phyloP scores from a whole-genome alignment of 805 yeast genomes.

The Wickerhamomyces mucosus region DNA sequence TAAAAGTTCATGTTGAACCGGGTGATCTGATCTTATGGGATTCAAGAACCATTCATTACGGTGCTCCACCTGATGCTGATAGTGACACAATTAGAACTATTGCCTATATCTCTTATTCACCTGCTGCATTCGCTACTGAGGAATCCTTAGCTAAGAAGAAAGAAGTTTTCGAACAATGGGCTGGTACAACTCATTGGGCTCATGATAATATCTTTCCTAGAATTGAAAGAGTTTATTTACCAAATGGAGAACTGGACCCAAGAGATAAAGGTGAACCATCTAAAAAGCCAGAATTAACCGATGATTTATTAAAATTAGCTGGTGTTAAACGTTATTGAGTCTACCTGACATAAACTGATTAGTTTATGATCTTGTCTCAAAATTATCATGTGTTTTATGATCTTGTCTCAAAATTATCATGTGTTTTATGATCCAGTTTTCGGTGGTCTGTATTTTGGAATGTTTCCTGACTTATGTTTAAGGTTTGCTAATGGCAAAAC shows the following conservation, averaged over 20 bases:
- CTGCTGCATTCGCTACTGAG: constrained; percentile 24
- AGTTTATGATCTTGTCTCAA: too few relatives aligned
- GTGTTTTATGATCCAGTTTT: too few relatives aligned
- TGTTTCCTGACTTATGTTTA: too few relatives aligned
- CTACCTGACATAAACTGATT: too few relatives aligned
- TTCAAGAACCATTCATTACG: constrained; percentile 24
- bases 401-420: too few relatives aligned
- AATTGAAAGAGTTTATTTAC: constrained; percentile 6
- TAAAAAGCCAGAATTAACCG: constrained; percentile 18
- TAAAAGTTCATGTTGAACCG: constrained; percentile 22
- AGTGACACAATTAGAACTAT: constrained; percentile 21
- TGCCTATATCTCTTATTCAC: constrained; percentile 23
- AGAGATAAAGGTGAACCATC: constrained; percentile 18
- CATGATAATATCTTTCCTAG: constrained; percentile 20
- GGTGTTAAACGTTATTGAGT: constrained; percentile 17
- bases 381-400: too few relatives aligned
- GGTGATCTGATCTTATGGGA: constrained; percentile 29
- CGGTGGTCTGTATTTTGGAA: too few relatives aligned
- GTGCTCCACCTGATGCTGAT: constrained; percentile 19
- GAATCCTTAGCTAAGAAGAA: constrained; percentile 16
- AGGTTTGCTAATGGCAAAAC: too few relatives aligned
- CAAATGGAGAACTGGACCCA: constrained; percentile 18
- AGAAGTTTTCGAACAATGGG: constrained; percentile 18
- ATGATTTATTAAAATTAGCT: constrained; percentile 20
- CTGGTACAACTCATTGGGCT: constrained; percentile 25